These are phyloP conservation scores for Eremothecium coryli DNA, from an alignment of 1,139 yeast species.

Conservation along the genomic window DNA sequence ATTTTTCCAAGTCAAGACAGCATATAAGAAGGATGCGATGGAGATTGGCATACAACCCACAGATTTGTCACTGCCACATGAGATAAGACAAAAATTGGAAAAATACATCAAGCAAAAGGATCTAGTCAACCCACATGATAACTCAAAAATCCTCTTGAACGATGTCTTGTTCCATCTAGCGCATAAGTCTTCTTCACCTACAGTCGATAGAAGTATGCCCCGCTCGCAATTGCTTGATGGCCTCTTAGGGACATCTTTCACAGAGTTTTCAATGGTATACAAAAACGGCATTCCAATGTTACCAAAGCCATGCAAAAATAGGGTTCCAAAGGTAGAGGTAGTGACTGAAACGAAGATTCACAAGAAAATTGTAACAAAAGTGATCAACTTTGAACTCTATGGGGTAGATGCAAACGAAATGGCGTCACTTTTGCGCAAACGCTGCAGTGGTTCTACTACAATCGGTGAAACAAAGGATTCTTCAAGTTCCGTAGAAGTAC, in stretches of 20 bases:
- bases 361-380: conserved; percentile 66
- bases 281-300: conserved; percentile 34
- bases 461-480: conserved; percentile 47
- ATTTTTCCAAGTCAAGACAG: conserved; percentile 31
- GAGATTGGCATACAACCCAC: conserved; percentile 34
- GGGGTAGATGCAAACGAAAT: conserved; percentile 55
- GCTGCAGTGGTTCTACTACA: conserved; percentile 86
- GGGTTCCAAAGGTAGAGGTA: conserved; percentile 56
- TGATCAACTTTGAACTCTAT: conserved; percentile 61
- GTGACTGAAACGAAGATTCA: conserved; percentile 75
- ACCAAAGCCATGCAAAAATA: conserved; percentile 47
- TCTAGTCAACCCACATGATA: conserved; percentile 42
- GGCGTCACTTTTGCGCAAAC: conserved; percentile 60
- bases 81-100: conserved; percentile 44
- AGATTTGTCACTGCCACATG: conserved; percentile 42
- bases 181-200: conserved; percentile 25
- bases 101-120: conserved; percentile 46
- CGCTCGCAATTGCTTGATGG: conserved; percentile 48
- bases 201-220: conserved; percentile 27
- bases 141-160: conserved; percentile 47
- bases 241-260: conserved; percentile 42
- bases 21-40: conserved; percentile 43
- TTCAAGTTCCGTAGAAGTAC: conserved; percentile 55
- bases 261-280: conserved; percentile 49
- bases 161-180: conserved; percentile 33